A percentile compares a stretch with the other conserved stretches of the same genome.
Conservation (phyloP, 305 asterid species). For the Fraxinus floribunda region DNA sequence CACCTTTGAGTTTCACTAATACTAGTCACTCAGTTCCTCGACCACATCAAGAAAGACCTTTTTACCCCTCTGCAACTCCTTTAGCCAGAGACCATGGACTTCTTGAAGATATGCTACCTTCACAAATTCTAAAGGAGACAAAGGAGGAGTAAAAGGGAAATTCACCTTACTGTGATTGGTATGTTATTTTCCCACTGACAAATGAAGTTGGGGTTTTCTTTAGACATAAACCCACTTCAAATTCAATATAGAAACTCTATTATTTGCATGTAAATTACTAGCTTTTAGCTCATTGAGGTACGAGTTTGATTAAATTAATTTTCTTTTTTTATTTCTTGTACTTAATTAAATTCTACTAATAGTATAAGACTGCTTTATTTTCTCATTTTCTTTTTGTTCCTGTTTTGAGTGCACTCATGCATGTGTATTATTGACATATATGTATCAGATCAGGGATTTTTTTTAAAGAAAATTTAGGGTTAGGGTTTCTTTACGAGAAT, state of each 20-base stretch:
- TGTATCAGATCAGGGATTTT: not conserved
- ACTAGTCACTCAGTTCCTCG: conserved; percentile 16
- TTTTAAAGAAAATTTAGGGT: conserved; percentile 24
- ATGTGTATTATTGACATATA: conserved; percentile 12
- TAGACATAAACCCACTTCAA: conserved; percentile 45
- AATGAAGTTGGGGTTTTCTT: conserved; percentile 36
- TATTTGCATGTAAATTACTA: conserved; percentile 33
- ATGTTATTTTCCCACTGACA: conserved; percentile 33
- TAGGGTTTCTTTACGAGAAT: conserved; percentile 38
- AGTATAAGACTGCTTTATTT: conserved; percentile 2
- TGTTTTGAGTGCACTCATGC: conserved; percentile 15
- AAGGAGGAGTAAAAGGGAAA: conserved; percentile 45
- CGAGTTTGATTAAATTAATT: conserved; percentile 4
- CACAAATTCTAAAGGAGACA: conserved; percentile 51
- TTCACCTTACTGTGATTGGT: not conserved
- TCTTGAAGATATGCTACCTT: conserved; percentile 72
- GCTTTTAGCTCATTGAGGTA: conserved; percentile 24
- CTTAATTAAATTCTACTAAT: conserved; percentile 20
- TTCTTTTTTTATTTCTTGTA: conserved; percentile 27
- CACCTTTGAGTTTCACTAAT: conserved; percentile 28
- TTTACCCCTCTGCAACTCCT: conserved; percentile 35
- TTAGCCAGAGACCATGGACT: conserved; percentile 62
- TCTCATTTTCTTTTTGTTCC: not conserved
- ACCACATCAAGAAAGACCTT: conserved; percentile 40
- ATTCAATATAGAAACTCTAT: conserved; percentile 3